Evolutionary conservation across 2,329 filamentous ascomycete species (phyloP), one percentile per base, ranked within the genome.

Genomic region (Coniochaeta prunicola): DNA sequence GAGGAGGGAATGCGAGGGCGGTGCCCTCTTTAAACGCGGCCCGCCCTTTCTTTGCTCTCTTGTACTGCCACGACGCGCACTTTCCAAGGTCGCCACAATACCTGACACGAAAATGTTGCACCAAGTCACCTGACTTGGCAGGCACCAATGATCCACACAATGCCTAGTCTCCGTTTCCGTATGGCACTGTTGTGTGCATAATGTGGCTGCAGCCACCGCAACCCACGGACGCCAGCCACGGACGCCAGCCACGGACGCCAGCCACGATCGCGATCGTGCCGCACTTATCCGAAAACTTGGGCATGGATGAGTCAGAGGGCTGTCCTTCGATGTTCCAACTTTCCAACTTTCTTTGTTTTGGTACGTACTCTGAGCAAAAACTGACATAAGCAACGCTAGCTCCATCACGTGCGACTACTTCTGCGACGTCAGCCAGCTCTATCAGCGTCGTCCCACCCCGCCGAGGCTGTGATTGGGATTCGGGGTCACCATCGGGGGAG

Each of bases 91-190:
- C 24, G 40, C 40, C 40, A 45, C 40, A 28, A 17, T 50, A 8
- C 45, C 45, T n/a, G 45, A 50, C 55, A 45, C 55, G 55, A 42
- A 42, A 57, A 50, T 17, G 45, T 2, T 21, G 45, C 31, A 26
- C 45, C 33, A 53, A 58, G 57, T 58, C 57, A 58, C 7, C 7
- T 58, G 57, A 58, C 48, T 54, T 19, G 2, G 26, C 45, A 58
- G 57, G 57, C 57, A 58, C 31, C 57, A 40, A 53, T 36, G 40
- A 28, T 50, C 45, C 45, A 4, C 30, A 12, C 13, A 15, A 45
- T 17, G 8, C 30, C 9, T 12, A 21, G 24, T 21, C n/a, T 26
- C 7, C 24, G 3, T 50, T 33, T 6, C 31, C 12, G 31, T 33
- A 12, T 6, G 31, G 12, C 24, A 50, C 24, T 10, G 45, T 28